Evolutionary conservation across 192 early-diverging fungal genomes (phyloP).

Genomic region (Phlyctochytrium planicorne): DNA sequence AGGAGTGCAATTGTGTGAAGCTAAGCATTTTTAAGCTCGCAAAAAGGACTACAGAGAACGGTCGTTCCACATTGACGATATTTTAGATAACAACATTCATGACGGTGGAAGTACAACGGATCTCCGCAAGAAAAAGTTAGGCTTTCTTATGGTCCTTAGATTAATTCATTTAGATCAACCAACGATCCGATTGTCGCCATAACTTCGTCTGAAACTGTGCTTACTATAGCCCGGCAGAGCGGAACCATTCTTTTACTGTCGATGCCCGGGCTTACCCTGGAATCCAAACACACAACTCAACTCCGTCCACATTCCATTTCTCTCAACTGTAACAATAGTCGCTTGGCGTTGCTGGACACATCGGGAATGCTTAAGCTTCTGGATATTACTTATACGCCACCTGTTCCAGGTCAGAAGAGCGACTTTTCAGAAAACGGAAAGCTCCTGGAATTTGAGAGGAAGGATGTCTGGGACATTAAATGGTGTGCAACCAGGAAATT

Average conservation of each 20-base stretch:
- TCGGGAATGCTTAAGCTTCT: slow-evolving; percentile 49
- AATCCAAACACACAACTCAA: slow-evolving; percentile 42
- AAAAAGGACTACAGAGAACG: slow-evolving; percentile 44
- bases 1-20: not conserved
- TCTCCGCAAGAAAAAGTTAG: not conserved
- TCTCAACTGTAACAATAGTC: slow-evolving; percentile 45
- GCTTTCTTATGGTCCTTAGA: not conserved
- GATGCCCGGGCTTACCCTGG: slow-evolving; percentile 50
- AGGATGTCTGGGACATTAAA: slow-evolving; percentile 60
- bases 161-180: slow-evolving; percentile 11
- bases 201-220: slow-evolving; percentile 35
- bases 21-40: slow-evolving; percentile 3
- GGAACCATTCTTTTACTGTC: slow-evolving; percentile 48
- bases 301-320: slow-evolving; percentile 36
- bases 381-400: slow-evolving; percentile 1
- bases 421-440: slow-evolving; percentile 21
- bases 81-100: slow-evolving; percentile 12
- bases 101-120: slow-evolving; percentile 9
- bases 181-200: slow-evolving; percentile 51
- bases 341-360: slow-evolving; percentile 47
- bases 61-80: slow-evolving; percentile 55
- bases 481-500: no score
- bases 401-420: not conserved
- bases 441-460: slow-evolving; percentile 53
- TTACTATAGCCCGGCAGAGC: slow-evolving; percentile 49